A percentile compares a stretch with the other conserved stretches of the same genome.
These are phyloP conservation scores for Phaeosphaeria sp. DNA, from an alignment of 2,329 filamentous ascomycete species.

Conservation along the genomic window DNA sequence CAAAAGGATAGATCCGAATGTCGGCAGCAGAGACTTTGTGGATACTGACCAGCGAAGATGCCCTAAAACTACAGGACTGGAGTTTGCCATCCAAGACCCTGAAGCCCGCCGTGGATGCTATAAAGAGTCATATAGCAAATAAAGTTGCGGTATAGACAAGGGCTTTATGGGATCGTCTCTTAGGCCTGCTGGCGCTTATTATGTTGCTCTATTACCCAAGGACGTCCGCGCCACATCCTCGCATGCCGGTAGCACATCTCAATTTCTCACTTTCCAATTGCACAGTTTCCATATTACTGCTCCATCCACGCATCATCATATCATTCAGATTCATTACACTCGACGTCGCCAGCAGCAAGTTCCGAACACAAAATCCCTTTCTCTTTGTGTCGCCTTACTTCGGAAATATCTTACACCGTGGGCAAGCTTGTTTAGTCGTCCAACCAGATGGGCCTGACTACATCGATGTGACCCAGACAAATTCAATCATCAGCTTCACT, in stretches of 20 bases:
- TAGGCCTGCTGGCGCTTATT: too few species aligned
- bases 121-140: conserved; percentile 14
- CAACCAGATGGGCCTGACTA: too few species aligned
- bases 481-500: too few species aligned
- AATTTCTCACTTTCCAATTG: neutral
- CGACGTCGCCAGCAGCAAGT: neutral
- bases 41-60: conserved; percentile 44
- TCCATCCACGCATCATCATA: neutral
- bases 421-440: too few species aligned
- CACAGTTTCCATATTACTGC: neutral
- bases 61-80: conserved; percentile 46
- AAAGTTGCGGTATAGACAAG: neutral
- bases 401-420: too few species aligned
- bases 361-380: neutral
- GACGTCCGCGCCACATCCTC: neutral
- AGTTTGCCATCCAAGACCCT: conserved; percentile 40
- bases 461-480: too few species aligned
- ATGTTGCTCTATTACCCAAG: too few species aligned
- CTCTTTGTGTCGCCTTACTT: too few species aligned
- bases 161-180: too few species aligned
- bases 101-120: conserved; percentile 35
- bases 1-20: conserved; percentile 34
- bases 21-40: conserved; percentile 52
- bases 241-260: neutral
- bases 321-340: neutral